phyloP scores from a whole-genome alignment of 345 rosid species.

The Eucalyptus marginata region DNA sequence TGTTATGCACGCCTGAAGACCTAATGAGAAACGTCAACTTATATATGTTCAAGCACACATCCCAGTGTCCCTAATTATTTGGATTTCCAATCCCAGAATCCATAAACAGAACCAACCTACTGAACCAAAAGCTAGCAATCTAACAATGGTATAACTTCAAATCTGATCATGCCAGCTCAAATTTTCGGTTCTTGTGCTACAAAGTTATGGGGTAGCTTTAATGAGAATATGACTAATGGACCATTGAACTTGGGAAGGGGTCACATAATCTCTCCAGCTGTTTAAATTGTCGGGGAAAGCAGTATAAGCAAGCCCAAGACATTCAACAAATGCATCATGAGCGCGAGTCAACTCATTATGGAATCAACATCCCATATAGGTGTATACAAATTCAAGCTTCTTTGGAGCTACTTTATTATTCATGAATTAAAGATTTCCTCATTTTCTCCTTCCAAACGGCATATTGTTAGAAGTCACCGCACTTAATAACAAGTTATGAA shows the following conservation, averaged over 20 bases:
- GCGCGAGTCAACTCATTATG: not conserved
- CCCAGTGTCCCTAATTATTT: not conserved
- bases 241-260: not conserved
- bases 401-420: not conserved
- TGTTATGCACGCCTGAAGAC: not conserved
- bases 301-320: not conserved
- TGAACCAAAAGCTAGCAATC: not conserved
- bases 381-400: not conserved
- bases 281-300: not conserved
- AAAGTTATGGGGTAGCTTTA: not conserved
- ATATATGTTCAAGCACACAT: not conserved
- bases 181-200: not conserved
- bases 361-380: not conserved
- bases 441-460: not conserved
- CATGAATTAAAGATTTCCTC: not conserved
- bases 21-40: not conserved
- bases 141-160: not conserved
- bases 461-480: not conserved
- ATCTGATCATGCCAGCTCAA: not conserved
- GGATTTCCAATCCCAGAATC: not conserved
- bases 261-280: not conserved
- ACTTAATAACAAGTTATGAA: not conserved
- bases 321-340: not conserved
- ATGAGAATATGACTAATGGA: not conserved
- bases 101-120: not conserved